phyloP scores from a whole-genome alignment of 495 filamentous ascomycete species.

The Xeromyces bisporus region DNA sequence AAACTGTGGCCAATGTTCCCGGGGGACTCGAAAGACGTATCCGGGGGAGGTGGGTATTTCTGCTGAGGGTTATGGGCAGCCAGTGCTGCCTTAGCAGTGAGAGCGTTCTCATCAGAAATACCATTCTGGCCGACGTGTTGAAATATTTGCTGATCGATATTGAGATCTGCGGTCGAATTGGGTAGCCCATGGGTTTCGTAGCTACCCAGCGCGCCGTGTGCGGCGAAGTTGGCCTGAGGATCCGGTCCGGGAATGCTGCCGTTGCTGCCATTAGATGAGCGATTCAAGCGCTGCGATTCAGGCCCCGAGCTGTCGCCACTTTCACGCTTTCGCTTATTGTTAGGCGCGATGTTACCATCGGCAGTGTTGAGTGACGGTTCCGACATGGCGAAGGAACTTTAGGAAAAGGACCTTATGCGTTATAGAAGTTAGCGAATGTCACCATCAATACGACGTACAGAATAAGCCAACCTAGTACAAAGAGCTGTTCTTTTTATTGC shows the following conservation, averaged over 20 bases:
- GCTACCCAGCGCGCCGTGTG: slow-evolving; percentile 20
- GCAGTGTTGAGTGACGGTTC: slow-evolving; percentile 25
- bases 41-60: slow-evolving; percentile 29
- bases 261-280: slow-evolving; percentile 30
- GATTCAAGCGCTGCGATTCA: slow-evolving; percentile 26
- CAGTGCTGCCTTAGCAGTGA: slow-evolving; percentile 31
- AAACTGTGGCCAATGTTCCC: slow-evolving; percentile 23
- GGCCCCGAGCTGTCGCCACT: slow-evolving; percentile 26
- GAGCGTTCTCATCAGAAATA: slow-evolving; percentile 28
- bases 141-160: slow-evolving; percentile 34
- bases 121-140: slow-evolving; percentile 33
- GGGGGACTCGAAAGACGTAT: slow-evolving; percentile 23
- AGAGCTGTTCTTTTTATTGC: too few relatives aligned
- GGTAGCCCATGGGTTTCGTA: slow-evolving; percentile 26
- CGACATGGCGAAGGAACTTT: slow-evolving; percentile 16
- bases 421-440: not conserved
- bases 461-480: not conserved
- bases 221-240: slow-evolving; percentile 22
- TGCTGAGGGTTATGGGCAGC: slow-evolving; percentile 27
- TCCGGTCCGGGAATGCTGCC: slow-evolving; percentile 24
- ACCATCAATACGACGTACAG: not conserved
- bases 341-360: slow-evolving; percentile 13
- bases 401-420: not conserved
- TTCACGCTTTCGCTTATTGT: slow-evolving; percentile 30
- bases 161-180: slow-evolving; percentile 21